Evolutionary conservation across 805 yeast genomes (phyloP).

Genomic region (Clavispora santaluciae): DNA sequence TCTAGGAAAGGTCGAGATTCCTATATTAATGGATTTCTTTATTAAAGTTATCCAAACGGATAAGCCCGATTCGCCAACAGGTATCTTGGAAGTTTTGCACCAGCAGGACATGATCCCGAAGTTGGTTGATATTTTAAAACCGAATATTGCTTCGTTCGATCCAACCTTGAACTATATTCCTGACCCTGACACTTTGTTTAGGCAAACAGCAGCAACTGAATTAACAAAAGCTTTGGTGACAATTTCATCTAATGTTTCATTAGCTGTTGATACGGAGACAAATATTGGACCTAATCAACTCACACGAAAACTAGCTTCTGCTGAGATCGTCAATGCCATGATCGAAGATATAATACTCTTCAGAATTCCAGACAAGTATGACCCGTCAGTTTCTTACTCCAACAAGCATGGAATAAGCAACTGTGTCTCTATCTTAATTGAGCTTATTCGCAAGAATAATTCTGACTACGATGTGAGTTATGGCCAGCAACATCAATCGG

Average conservation of each 20-base stretch:
- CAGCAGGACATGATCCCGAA: slow-evolving; percentile 70
- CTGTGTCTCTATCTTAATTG: slow-evolving; percentile 93
- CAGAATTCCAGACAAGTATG: slow-evolving; percentile 10
- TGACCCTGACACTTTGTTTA: slow-evolving; percentile 34
- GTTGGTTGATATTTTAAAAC: slow-evolving; percentile 65
- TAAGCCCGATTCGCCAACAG: slow-evolving; percentile 84
- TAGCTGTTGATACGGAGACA: slow-evolving; percentile 78
- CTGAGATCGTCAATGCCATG: slow-evolving; percentile 58
- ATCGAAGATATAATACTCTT: slow-evolving; percentile 66
- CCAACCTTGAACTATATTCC: slow-evolving; percentile 15
- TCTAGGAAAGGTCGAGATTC: slow-evolving; percentile 82
- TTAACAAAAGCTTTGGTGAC: slow-evolving; percentile 91
- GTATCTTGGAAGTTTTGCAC: slow-evolving; percentile 71
- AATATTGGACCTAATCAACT: slow-evolving; percentile 95
- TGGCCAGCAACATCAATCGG: slow-evolving; percentile 47
- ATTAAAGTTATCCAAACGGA: slow-evolving; percentile 89
- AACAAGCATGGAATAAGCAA: slow-evolving; percentile 88
- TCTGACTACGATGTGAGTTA: slow-evolving; percentile 89
- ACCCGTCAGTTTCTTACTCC: background rate
- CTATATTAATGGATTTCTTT: slow-evolving; percentile 90
- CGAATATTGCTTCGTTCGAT: slow-evolving; percentile 54
- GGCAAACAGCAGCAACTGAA: slow-evolving; percentile 93
- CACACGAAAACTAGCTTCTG: slow-evolving; percentile 84
- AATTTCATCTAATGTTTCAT: slow-evolving; percentile 73
- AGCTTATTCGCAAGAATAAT: slow-evolving; percentile 89